Conservation (phyloP, 83 land plant genomes). For the Larix sibirica region DNA sequence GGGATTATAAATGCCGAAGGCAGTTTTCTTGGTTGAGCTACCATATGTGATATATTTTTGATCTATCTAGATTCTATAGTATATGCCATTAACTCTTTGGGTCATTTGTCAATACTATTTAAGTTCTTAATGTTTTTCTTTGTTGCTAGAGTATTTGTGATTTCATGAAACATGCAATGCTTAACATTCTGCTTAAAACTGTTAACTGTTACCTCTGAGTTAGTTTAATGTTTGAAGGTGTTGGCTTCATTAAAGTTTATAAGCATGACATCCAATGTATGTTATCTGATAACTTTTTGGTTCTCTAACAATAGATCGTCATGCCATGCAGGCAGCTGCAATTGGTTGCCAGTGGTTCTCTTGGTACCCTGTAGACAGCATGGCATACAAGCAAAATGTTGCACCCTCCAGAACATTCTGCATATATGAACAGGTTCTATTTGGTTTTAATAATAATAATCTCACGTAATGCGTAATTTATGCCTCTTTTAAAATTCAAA, state of each 20-base stretch:
- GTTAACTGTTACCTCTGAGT: neutral
- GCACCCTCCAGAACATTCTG: conserved; percentile 91
- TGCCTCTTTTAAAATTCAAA: neutral
- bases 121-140: neutral
- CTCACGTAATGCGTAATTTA: neutral
- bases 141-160: too few species aligned
- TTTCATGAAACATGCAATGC: too few species aligned
- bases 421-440: conserved; percentile 77
- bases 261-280: neutral
- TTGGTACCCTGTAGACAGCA: conserved; percentile 35
- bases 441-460: neutral
- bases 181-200: too few species aligned
- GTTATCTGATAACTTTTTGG: neutral
- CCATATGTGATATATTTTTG: too few species aligned
- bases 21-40: too few species aligned
- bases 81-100: neutral
- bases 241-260: neutral
- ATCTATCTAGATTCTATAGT: too few species aligned
- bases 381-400: conserved; percentile 52
- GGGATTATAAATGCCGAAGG: too few species aligned
- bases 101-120: neutral
- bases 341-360: conserved; percentile 91
- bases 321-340: conserved; percentile 50
- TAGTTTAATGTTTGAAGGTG: neutral
- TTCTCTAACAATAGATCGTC: neutral